Conservation (phyloP, 345 rosid species). For the Eucalyptus erythrocorys region DNA sequence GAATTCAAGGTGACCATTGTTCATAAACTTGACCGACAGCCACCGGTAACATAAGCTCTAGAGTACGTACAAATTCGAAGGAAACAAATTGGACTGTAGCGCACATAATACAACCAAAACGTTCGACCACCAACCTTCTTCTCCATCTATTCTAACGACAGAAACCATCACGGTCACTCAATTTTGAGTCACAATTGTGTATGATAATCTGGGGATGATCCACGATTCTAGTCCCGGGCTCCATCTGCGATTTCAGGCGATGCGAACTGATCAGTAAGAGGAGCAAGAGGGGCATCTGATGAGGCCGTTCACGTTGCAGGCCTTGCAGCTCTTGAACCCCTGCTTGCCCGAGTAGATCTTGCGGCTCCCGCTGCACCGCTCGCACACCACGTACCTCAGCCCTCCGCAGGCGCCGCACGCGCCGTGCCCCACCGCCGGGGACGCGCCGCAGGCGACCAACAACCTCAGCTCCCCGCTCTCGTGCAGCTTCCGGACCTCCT, state of each 20-base stretch:
- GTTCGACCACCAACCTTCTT: background rate
- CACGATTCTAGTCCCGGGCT: background rate
- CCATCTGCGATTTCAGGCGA: background rate
- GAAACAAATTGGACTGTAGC: background rate
- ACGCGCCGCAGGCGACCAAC: background rate
- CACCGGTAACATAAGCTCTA: background rate
- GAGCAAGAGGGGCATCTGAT: constrained; percentile 17
- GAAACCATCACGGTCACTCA: background rate
- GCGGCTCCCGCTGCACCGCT: constrained; percentile 23
- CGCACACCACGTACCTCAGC: constrained; percentile 18
- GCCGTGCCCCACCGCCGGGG: background rate
- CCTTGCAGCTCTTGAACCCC: constrained; percentile 14
- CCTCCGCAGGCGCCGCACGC: constrained; percentile 20
- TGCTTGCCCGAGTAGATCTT: constrained; percentile 16
- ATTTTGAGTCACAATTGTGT: background rate
- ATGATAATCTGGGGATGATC: background rate
- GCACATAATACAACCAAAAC: background rate
- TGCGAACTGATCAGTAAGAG: background rate
- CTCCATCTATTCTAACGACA: background rate
- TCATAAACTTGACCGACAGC: background rate
- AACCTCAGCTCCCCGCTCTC: constrained; percentile 22
- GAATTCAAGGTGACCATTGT: background rate
- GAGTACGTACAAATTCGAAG: background rate
- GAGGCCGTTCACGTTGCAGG: constrained; percentile 29
- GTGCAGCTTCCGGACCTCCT: constrained; percentile 12